A percentile compares a stretch with the other conserved stretches of the same genome.
Evolutionary conservation across 2,329 filamentous ascomycete species (phyloP).

Genomic region (Colletotrichum sp.): DNA sequence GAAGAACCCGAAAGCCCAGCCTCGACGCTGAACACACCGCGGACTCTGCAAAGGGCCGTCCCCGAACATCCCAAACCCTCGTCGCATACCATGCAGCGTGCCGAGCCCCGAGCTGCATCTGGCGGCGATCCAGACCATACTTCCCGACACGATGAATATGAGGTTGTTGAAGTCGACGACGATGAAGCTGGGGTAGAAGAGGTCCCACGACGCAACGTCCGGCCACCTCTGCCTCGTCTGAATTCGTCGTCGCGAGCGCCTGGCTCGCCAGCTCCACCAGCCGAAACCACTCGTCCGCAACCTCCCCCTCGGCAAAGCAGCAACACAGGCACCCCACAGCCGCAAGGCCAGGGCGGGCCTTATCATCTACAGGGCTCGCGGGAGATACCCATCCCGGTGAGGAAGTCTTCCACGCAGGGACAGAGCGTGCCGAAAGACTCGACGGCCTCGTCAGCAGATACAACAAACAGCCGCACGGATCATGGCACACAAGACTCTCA

Average conservation of each 20-base stretch:
- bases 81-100: conserved; percentile 7
- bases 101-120: background rate
- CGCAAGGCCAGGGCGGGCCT: conserved; percentile 10
- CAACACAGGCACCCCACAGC: background rate
- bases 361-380: conserved; percentile 12
- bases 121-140: conserved; percentile 8
- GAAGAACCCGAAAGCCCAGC: conserved; percentile 5
- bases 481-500: background rate
- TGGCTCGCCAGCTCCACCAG: background rate
- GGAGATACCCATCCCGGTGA: conserved; percentile 21
- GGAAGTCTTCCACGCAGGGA: background rate
- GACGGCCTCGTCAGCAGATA: background rate
- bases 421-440: background rate
- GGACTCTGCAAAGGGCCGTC: conserved; percentile 4
- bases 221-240: conserved; percentile 19
- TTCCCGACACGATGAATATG: conserved; percentile 16
- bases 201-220: background rate
- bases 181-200: background rate
- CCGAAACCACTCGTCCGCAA: conserved; percentile 2
- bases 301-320: background rate
- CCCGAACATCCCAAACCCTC: background rate
- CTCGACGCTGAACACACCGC: background rate
- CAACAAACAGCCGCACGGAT: conserved; percentile 8
- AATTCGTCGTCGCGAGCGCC: conserved; percentile 21
- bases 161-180: conserved; percentile 21